Evolutionary conservation across 1,139 yeast genomes (phyloP), one percentile per base, ranked within the genome.

Genomic region (Magnusiomyces clavatus): DNA sequence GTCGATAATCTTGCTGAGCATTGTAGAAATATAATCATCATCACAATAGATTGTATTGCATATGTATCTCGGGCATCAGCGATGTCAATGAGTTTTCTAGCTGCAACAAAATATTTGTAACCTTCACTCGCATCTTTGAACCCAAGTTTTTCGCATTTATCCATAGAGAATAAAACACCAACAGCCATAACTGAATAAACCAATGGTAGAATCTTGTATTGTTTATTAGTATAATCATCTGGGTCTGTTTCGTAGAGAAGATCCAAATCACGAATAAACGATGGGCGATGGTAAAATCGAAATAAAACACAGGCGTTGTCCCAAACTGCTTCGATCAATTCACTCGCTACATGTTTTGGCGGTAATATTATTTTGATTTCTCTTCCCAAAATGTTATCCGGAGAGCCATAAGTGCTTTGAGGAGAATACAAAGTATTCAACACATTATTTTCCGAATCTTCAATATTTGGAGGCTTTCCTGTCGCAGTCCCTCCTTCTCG

Each of bases 1-100:
- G 96, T 87, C 0, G 95, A 84, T 54, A 90, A 73, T 56, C 96
- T 75, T 0, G 96, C 96, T 2, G 95, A 85, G 65, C 96, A 88
- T 69, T 89, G 96, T 51, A 89, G 71, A 64, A 88, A 89, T 60
- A 89, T 75, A 52, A 86, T 67, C 69, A 78, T 65, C 76, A 77
- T 76, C 55, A 77, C 75, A 49, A 88, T 78, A 0, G 96, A 82
- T 66, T 89, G 96, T 55, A 82, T 77, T 16, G 83, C 79, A 60
- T 77, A 78, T n/a, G 80, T 68, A 58, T 81, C 85, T 10, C 80
- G 68, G 2, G 82, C 77, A 58, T 80, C 82, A 1, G 83, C 77
- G 43, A 81, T 77, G 66, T 87, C 94, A 48, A 88, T 79, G 56
- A 86, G 73, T 58, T 81, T 81, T 54, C 95, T 72, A 0, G 96